phyloP scores from a whole-genome alignment of 306 rosid species.

The Fragaria nilgerrensis region DNA sequence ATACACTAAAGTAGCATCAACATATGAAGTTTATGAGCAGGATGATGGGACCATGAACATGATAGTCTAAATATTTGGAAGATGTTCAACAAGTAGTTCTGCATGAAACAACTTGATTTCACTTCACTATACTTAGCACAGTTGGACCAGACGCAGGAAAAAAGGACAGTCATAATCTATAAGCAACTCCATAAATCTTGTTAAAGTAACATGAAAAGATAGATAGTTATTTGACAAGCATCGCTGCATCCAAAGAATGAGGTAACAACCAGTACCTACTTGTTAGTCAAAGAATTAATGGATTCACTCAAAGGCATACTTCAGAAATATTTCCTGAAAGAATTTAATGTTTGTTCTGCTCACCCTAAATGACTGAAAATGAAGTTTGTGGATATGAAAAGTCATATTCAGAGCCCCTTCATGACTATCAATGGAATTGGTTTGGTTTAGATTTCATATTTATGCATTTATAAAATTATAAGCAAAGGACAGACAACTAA shows the following conservation, averaged over 20 bases:
- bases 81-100: not conserved
- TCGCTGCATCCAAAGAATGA: not conserved
- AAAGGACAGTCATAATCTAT: not conserved
- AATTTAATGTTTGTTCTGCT: not conserved
- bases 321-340: not conserved
- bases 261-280: slow-evolving; percentile 9
- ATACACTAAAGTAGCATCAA: slow-evolving; percentile 6
- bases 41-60: not conserved
- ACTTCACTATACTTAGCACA: not conserved
- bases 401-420: not conserved
- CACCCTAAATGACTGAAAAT: not conserved
- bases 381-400: not conserved
- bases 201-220: not conserved
- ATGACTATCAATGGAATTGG: not conserved
- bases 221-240: not conserved
- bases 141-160: not conserved
- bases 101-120: slow-evolving; percentile 1
- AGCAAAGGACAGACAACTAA: not conserved
- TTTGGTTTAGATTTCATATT: not conserved
- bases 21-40: not conserved
- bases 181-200: slow-evolving; percentile 1
- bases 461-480: slow-evolving; percentile 10
- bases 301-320: slow-evolving; percentile 5
- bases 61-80: not conserved
- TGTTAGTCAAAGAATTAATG: not conserved